Conservation (phyloP, 805 yeast species). For the Saturnispora quitensis region DNA sequence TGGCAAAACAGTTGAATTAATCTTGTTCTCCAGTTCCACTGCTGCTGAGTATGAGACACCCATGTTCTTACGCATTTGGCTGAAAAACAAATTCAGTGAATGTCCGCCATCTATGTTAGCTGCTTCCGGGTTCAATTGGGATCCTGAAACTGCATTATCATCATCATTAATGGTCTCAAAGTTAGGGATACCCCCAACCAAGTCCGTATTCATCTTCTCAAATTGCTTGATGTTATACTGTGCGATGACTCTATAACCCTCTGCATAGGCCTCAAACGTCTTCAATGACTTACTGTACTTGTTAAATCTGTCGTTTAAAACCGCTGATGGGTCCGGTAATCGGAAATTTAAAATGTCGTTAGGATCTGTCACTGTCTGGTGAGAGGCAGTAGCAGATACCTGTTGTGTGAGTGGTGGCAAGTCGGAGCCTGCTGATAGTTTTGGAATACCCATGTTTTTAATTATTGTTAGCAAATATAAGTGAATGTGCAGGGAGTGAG, state of each 20-base stretch:
- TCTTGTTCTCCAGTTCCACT: constrained; percentile 30
- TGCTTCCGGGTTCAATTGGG: not conserved
- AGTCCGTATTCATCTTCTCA: constrained; percentile 20
- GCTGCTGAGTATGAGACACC: constrained; percentile 29
- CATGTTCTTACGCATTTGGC: constrained; percentile 18
- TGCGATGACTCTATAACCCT: constrained; percentile 21
- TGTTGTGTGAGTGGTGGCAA: not conserved
- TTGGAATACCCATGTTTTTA: not conserved
- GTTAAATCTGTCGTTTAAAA: constrained; percentile 21
- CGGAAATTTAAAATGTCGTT: constrained; percentile 9
- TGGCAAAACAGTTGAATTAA: constrained; percentile 33
- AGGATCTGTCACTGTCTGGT: not conserved
- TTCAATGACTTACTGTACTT: constrained; percentile 22
- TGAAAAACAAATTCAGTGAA: constrained; percentile 25
- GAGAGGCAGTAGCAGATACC: not conserved
- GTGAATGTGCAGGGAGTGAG: no score
- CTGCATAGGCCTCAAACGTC: constrained; percentile 19
- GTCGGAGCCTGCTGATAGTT: not conserved
- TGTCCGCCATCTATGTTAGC: not conserved
- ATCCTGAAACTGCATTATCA: constrained; percentile 4
- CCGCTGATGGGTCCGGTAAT: constrained; percentile 22
- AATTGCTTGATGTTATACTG: constrained; percentile 16
- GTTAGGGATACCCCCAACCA: constrained; percentile 19
- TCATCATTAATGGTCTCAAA: constrained; percentile 22
- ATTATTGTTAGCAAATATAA: no score